Base-by-base conservation (phyloP, 768 basidiomycete genomes). In the Lactarius trivialis region DNA sequence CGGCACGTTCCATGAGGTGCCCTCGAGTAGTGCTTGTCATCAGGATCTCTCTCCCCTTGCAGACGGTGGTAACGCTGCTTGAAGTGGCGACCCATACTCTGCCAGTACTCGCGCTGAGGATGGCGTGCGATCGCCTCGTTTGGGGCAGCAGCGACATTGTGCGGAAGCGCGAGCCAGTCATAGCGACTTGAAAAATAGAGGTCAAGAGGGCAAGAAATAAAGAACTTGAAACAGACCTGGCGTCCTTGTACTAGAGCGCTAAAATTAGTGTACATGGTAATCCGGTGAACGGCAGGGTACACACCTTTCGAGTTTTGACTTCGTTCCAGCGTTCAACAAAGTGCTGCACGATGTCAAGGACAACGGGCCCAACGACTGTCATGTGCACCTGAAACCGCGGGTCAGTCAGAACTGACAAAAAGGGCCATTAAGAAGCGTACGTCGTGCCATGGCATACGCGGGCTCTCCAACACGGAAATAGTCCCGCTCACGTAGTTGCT, bases 371-470 rank as follows among this genome's bases (percentile, higher is more conserved):
- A 15, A 79, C 76, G 26, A 94, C 74, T 4, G 91, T 93, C 86
- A 91, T 89, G 71, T 94, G 93, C 14, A 88, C 81, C 86, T 89
- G 71, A 6, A 15, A 28, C 45, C 56, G 59, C 19, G 59, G 33
- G 30, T 60, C 61, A 55, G 45, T 26, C 30, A 28, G 7, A 19
- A 32, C n/a, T 26, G 51, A 26, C 5, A 34, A 37, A 19, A 51
- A 37, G 45, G 24, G 17, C 7, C 24, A 57, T 45, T 57, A 71
- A 56, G 30, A 57, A 45, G 75, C 88, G 61, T 59, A 91, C 92
- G 75, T 98, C 95, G 70, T 98, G 95, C 95, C 95, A 98, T 1
- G 95, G 92, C 93, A 94, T 93, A 64, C 91, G 78, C 1, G 84
- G 77, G 15, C 77, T 85, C 66, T 92, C 89, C 50, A 85, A 70